Conservation (phyloP, 2,329 filamentous ascomycete genomes). For the Colletotrichum theobromicola region DNA sequence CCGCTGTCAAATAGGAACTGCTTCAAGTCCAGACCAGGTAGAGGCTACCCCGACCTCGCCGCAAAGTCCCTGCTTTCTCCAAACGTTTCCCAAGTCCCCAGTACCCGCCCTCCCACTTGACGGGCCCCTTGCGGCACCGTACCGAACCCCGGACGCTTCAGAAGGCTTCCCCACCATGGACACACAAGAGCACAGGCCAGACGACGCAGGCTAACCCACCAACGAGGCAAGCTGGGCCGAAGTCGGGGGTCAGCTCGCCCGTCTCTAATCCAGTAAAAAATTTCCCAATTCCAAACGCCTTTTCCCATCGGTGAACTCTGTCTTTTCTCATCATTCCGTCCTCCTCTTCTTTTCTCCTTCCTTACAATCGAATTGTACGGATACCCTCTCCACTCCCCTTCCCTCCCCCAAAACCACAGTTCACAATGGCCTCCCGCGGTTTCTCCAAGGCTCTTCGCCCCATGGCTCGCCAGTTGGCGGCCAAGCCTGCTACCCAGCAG, state of each 20-base stretch:
- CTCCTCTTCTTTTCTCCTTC: slow-evolving; percentile 17
- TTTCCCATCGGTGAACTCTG: slow-evolving; percentile 21
- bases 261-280: slow-evolving; percentile 25
- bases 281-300: slow-evolving; percentile 25
- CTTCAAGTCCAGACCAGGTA: slow-evolving; percentile 17
- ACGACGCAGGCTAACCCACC: slow-evolving; percentile 16
- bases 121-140: background rate
- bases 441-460: slow-evolving; percentile 72
- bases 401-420: slow-evolving; percentile 38
- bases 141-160: slow-evolving; percentile 19
- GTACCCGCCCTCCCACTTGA: slow-evolving; percentile 19
- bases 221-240: slow-evolving; percentile 22
- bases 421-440: slow-evolving; percentile 78
- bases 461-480: slow-evolving; percentile 67
- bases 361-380: slow-evolving; percentile 28
- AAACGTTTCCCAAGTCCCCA: slow-evolving; percentile 10
- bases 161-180: slow-evolving; percentile 19
- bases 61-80: slow-evolving; percentile 7
- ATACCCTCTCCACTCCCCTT: slow-evolving; percentile 32
- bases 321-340: slow-evolving; percentile 15
- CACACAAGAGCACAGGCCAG: slow-evolving; percentile 18
- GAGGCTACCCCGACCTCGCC: slow-evolving; percentile 4
- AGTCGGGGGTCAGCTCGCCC: slow-evolving; percentile 22
- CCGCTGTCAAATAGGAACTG: slow-evolving; percentile 15
- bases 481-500: slow-evolving; percentile 61